Conservation (phyloP, 2,329 filamentous ascomycete genomes). For the Ceratocystis diversiconidia region DNA sequence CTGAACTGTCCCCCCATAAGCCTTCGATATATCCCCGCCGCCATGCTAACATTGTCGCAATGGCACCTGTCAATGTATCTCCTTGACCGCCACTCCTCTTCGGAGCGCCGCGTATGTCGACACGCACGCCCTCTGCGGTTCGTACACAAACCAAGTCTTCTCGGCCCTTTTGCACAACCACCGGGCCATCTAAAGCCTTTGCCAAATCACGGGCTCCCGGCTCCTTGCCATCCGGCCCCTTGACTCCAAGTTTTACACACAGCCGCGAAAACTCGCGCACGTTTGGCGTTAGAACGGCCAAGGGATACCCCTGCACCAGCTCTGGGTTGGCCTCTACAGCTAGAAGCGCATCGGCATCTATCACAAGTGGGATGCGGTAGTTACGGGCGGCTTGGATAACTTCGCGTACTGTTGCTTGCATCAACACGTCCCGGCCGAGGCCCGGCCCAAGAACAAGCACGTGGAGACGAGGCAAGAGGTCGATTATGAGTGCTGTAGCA, state of each 20-base stretch:
- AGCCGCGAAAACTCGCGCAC: conserved; percentile 81
- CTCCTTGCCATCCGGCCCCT: conserved; percentile 30
- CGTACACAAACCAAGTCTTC: conserved; percentile 52
- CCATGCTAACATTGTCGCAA: conserved; percentile 84
- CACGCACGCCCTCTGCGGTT: conserved; percentile 24
- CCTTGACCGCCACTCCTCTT: conserved; percentile 93
- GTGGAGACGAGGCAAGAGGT: conserved; percentile 74
- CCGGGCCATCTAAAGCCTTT: conserved; percentile 68
- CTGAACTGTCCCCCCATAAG: conserved; percentile 52
- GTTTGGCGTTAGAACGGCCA: conserved; percentile 86
- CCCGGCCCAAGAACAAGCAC: conserved; percentile 88
- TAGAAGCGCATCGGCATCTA: conserved; percentile 81
- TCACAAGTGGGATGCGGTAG: conserved; percentile 59
- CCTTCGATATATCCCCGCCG: conserved; percentile 71
- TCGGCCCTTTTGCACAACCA: conserved; percentile 76
- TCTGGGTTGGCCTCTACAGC: conserved; percentile 63
- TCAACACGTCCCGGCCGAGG: conserved; percentile 74
- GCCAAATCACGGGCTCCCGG: conserved; percentile 49
- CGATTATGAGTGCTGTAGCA: conserved; percentile 49
- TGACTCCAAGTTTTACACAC: conserved; percentile 49
- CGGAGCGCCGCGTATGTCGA: conserved; percentile 65
- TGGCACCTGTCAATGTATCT: conserved; percentile 78
- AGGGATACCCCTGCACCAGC: conserved; percentile 63
- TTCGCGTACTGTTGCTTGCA: conserved; percentile 70
- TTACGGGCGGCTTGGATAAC: conserved; percentile 69